These are phyloP conservation scores for Exobasidium rhododendri DNA, from an alignment of 1,284 basidiomycete genomes.

Conservation along the genomic window DNA sequence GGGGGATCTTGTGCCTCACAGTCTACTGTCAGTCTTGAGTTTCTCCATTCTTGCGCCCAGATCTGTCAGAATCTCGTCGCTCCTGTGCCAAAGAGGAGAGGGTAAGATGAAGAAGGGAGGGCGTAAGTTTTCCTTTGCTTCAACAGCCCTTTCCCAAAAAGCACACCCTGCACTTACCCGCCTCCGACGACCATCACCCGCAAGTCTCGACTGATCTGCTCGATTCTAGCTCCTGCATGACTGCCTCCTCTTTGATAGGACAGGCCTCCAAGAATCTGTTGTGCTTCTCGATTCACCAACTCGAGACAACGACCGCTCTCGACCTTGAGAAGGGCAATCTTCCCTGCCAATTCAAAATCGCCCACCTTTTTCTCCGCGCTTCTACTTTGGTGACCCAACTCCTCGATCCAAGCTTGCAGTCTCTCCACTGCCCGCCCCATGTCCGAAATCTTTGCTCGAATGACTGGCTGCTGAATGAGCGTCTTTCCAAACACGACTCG, in stretches of 20 bases:
- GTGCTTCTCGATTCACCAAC: conserved; percentile 9
- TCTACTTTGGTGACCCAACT: conserved; percentile 13
- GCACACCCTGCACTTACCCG: too few species aligned
- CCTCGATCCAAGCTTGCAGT: conserved; percentile 19
- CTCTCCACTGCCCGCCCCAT: conserved; percentile 17
- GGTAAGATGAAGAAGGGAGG: too few species aligned
- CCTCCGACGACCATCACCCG: conserved; percentile 13
- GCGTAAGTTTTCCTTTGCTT: too few species aligned
- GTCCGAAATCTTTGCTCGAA: conserved; percentile 17
- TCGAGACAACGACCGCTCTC: conserved; percentile 11
- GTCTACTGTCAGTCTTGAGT: conserved; percentile 7
- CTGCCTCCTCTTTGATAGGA: conserved; percentile 6
- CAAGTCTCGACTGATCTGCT: conserved; percentile 12
- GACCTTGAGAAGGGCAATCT: conserved; percentile 5
- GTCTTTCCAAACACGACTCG: conserved; percentile 16
- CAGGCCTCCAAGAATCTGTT: conserved; percentile 11
- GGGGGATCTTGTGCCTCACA: neutral
- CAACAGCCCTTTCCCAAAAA: too few species aligned
- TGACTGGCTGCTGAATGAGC: conserved; percentile 17
- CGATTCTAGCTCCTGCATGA: conserved; percentile 10
- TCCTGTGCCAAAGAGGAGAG: neutral
- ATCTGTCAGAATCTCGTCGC: conserved; percentile 11
- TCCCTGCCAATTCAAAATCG: conserved; percentile 12
- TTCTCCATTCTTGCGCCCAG: conserved; percentile 10
- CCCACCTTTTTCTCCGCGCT: conserved; percentile 8